Conservation (phyloP, 371 early-diverging fungal genomes). For the Umbelopsis sp. region DNA sequence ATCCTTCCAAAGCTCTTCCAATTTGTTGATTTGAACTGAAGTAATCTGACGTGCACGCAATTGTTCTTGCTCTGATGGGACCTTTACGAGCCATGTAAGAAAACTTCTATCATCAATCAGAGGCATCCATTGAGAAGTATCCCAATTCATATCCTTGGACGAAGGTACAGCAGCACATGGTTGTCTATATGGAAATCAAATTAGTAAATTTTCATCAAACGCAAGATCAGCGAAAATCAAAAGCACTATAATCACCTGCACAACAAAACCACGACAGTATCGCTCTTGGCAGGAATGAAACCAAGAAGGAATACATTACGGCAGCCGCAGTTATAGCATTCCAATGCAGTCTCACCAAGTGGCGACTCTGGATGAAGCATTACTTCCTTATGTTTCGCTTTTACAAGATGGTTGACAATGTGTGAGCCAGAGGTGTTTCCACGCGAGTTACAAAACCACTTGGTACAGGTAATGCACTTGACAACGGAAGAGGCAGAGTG, state of each 20-base stretch:
- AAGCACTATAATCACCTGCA: constrained; percentile 72
- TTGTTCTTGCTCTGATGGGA: constrained; percentile 88
- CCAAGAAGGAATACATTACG: constrained; percentile 96
- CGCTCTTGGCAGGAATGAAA: constrained; percentile 97
- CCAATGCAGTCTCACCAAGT: constrained; percentile 91
- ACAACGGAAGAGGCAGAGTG: constrained; percentile 89
- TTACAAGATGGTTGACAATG: constrained; percentile 94
- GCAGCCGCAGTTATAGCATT: constrained; percentile 97
- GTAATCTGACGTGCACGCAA: constrained; percentile 85
- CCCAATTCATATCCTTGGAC: constrained; percentile 95
- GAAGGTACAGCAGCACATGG: constrained; percentile 91
- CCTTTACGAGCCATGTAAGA: constrained; percentile 92
- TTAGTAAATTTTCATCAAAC: not conserved
- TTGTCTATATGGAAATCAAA: constrained; percentile 57
- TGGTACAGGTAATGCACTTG: constrained; percentile 91
- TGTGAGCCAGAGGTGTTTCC: constrained; percentile 94
- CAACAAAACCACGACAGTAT: constrained; percentile 95
- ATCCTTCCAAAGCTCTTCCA: constrained; percentile 94
- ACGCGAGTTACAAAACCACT: constrained; percentile 97
- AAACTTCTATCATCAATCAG: constrained; percentile 94
- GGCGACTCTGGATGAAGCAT: constrained; percentile 88
- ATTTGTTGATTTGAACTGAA: constrained; percentile 78
- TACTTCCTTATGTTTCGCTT: constrained; percentile 94
- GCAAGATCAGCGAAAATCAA: not conserved
- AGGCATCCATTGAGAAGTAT: constrained; percentile 95